A percentile compares a stretch with the other conserved stretches of the same genome.
phyloP scores from a whole-genome alignment of 805 yeast genomes.

The Clavispora vitiphila region DNA sequence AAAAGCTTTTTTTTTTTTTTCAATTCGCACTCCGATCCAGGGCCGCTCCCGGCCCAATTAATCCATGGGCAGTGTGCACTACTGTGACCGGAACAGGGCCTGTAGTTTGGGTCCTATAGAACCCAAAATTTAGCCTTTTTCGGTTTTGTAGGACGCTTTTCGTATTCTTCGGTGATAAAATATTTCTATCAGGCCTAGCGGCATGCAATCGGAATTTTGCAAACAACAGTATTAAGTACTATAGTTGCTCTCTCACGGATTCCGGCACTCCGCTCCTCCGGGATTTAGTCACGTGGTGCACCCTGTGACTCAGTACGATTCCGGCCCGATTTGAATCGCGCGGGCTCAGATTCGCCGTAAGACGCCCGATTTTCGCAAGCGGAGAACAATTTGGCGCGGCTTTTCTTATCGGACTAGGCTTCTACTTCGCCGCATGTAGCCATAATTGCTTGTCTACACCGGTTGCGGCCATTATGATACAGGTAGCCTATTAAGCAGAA shows the following conservation, averaged over 20 bases:
- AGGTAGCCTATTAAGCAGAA: not conserved
- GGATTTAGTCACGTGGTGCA: not conserved
- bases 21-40: conserved; percentile 12
- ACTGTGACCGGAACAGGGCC: not conserved
- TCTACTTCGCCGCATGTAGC: not conserved
- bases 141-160: no score
- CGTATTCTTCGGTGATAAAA: no score
- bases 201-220: no score
- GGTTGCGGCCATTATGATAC: not conserved
- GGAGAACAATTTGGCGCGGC: not conserved
- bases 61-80: not conserved
- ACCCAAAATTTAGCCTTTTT: not conserved
- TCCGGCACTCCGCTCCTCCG: not conserved
- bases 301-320: not conserved
- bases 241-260: no score
- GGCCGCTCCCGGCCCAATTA: conserved; percentile 10
- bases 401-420: not conserved
- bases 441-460: not conserved
- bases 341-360: not conserved
- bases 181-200: no score
- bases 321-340: not conserved
- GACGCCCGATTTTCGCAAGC: not conserved
- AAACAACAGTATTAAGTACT: no score
- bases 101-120: not conserved
- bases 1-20: not conserved